These are phyloP conservation scores for Coriolopsis trogii DNA, from an alignment of 1,284 basidiomycete genomes.

Conservation along the genomic window DNA sequence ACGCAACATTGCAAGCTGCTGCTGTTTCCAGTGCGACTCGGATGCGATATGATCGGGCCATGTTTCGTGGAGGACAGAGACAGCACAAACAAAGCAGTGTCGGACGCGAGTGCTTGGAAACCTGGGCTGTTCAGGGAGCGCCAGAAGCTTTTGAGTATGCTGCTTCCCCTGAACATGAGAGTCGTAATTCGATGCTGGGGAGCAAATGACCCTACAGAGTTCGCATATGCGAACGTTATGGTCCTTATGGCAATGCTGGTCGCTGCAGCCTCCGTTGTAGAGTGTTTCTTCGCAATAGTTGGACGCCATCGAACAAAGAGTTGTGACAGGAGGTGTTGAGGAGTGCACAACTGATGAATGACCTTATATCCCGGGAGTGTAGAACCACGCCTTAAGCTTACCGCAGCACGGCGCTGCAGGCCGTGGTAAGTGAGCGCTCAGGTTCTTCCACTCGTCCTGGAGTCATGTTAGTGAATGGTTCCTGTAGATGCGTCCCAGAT, in stretches of 20 bases:
- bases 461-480: too few relatives aligned
- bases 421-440: too few relatives aligned
- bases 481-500: too few relatives aligned
- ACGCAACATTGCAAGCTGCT: conserved; percentile 11
- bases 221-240: conserved; percentile 23
- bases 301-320: neutral
- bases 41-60: too few relatives aligned
- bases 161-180: conserved; percentile 8
- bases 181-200: conserved; percentile 6
- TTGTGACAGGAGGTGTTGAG: neutral
- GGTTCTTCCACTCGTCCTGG: too few relatives aligned
- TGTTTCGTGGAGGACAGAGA: too few relatives aligned
- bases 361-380: too few relatives aligned
- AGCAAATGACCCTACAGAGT: conserved; percentile 20
- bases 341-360: neutral
- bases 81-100: too few relatives aligned
- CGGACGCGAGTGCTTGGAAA: too few relatives aligned
- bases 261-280: conserved; percentile 15
- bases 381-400: too few relatives aligned
- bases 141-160: neutral
- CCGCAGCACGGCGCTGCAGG: neutral
- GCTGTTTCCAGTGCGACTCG: conserved; percentile 3
- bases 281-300: conserved; percentile 15
- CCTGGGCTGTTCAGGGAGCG: too few relatives aligned
- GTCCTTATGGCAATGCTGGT: conserved; percentile 2